These are phyloP conservation scores for Hypoxylon sp. DNA, from an alignment of 2,329 filamentous ascomycete genomes.

Conservation along the genomic window DNA sequence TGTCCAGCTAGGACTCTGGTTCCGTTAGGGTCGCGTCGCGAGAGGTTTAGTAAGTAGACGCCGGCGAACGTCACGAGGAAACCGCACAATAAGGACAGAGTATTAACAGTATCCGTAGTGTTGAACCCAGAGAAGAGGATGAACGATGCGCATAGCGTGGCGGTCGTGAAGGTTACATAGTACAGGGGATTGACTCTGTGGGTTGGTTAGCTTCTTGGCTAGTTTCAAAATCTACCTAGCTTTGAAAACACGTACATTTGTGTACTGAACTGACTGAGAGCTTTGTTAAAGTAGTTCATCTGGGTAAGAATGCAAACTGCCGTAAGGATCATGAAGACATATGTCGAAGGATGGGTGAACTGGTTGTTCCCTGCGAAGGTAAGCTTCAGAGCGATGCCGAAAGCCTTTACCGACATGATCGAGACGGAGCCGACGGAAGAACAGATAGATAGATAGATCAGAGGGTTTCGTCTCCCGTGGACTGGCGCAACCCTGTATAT, in stretches of 20 bases:
- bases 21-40: conserved; percentile 88
- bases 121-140: conserved; percentile 97
- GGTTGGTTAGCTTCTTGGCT: conserved; percentile 44
- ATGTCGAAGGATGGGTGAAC: conserved; percentile 93
- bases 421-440: conserved; percentile 96
- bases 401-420: conserved; percentile 99
- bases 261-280: conserved; percentile 93
- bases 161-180: conserved; percentile 97
- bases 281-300: conserved; percentile 99
- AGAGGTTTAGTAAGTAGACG: conserved; percentile 96
- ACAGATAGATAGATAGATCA: conserved; percentile 97
- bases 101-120: conserved; percentile 90
- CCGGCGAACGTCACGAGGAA: conserved; percentile 96
- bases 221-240: background rate
- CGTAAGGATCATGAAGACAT: conserved; percentile 95
- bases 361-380: conserved; percentile 95
- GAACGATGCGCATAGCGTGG: conserved; percentile 92
- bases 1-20: conserved; percentile 71
- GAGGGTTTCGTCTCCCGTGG: conserved; percentile 93
- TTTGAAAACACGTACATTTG: conserved; percentile 78
- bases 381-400: conserved; percentile 96
- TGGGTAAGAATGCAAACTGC: conserved; percentile 95
- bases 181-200: conserved; percentile 91
- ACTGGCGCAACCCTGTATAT: conserved; percentile 93
- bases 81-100: conserved; percentile 89